Percentiles rank a stretch among this genome's conserved stretches.
Evolutionary conservation across 139 green algal genomes (phyloP).

Genomic region (Tetratostichococcus sp.): DNA sequence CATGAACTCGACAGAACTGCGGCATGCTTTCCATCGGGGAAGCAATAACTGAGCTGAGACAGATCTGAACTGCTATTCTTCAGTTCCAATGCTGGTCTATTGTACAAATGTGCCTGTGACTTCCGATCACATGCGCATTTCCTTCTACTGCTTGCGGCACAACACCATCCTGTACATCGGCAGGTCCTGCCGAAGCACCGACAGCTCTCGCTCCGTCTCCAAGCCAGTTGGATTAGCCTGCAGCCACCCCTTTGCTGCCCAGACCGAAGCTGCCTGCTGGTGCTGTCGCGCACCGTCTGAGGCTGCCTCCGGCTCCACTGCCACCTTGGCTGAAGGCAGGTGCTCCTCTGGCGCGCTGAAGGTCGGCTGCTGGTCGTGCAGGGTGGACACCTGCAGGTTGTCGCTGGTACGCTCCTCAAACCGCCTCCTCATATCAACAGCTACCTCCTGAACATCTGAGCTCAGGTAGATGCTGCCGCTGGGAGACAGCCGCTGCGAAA

Average conservation of each 20-base stretch:
- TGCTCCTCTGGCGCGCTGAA: not conserved
- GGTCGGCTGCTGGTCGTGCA: not conserved
- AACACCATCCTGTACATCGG: not conserved
- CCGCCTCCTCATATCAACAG: conserved; percentile 47
- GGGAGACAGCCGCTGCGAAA: not conserved
- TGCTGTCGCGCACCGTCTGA: not conserved
- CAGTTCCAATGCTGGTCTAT: no score
- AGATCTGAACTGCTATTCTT: no score
- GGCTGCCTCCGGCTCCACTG: not conserved
- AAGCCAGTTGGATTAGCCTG: not conserved
- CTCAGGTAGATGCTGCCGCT: conserved; percentile 28
- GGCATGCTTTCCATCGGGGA: no score
- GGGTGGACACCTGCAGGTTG: conserved; percentile 14
- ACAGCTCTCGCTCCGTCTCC: not conserved
- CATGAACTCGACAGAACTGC: no score
- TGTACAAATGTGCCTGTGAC: no score
- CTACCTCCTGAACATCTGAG: conserved; percentile 30
- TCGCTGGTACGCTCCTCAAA: conserved; percentile 38
- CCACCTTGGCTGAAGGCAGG: no score
- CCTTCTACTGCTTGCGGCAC: not conserved
- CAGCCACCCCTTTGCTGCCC: not conserved
- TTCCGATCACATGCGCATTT: no score
- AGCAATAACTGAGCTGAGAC: no score
- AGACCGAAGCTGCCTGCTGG: not conserved
- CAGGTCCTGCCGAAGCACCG: not conserved